phyloP scores from a whole-genome alignment of 345 rosid species.

The Populus ilicifolia region DNA sequence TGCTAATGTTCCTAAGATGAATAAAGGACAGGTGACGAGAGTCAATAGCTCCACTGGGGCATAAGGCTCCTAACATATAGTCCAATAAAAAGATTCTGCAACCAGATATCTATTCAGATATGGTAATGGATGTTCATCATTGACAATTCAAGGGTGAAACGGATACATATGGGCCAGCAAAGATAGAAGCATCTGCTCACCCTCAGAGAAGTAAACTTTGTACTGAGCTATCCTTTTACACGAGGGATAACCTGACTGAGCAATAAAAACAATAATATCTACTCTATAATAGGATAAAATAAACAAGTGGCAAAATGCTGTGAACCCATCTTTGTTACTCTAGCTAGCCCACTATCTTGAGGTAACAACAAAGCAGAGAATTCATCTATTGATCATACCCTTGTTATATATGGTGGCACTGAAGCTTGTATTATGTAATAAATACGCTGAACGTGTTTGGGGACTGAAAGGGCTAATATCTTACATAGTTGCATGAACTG shows the following conservation, averaged over 20 bases:
- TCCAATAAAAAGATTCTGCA: conserved; percentile 19
- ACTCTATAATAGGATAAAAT: conserved; percentile 12
- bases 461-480: neutral
- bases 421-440: conserved; percentile 4
- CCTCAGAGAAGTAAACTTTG: conserved; percentile 22
- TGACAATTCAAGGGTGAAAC: conserved; percentile 2
- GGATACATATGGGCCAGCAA: neutral
- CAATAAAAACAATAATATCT: conserved; percentile 4
- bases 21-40: neutral
- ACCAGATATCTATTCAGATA: conserved; percentile 18
- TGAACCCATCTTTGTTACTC: neutral
- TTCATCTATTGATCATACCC: neutral
- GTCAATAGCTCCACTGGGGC: neutral
- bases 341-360: conserved; percentile 2
- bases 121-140: conserved; percentile 24
- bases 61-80: neutral
- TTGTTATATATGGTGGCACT: neutral
- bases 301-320: conserved; percentile 20
- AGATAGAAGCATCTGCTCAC: conserved; percentile 9
- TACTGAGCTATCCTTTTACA: conserved; percentile 11
- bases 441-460: conserved; percentile 9
- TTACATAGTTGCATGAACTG: neutral
- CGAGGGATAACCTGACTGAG: neutral
- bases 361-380: neutral
- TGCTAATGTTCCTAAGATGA: neutral